Evolutionary conservation across 2,329 filamentous ascomycete genomes (phyloP).

Genomic region (Arthroderma sp.): DNA sequence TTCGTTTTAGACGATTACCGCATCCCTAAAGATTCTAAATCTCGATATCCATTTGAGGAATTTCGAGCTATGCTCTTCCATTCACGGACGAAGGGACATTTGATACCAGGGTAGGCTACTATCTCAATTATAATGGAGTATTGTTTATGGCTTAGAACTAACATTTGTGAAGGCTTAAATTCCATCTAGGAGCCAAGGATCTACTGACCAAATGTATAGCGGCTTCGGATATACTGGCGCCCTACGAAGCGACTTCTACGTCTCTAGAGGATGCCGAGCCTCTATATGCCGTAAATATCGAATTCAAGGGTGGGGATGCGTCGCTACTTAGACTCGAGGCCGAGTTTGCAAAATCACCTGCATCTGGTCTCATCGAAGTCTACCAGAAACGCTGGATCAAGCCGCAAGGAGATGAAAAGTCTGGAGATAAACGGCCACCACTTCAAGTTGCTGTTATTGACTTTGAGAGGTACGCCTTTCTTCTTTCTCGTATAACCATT

Average conservation of each 20-base stretch:
- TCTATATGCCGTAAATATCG: conserved; percentile 28
- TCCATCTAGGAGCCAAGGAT: conserved; percentile 14
- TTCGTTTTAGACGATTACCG: conserved; percentile 28
- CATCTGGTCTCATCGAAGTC: conserved; percentile 21
- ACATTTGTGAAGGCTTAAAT: conserved; percentile 11
- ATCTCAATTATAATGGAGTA: too few species aligned
- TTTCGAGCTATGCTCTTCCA: conserved; percentile 29
- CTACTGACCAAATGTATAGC: conserved; percentile 19
- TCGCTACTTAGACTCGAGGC: conserved; percentile 26
- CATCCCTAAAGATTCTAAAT: conserved; percentile 14
- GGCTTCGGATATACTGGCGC: conserved; percentile 19
- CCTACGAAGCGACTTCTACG: conserved; percentile 11
- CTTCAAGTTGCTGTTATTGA: conserved; percentile 26
- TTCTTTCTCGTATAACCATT: background rate
- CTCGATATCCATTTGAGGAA: conserved; percentile 23
- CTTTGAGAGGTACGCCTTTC: conserved; percentile 20
- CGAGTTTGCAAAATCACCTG: conserved; percentile 19
- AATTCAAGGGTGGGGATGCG: conserved; percentile 21
- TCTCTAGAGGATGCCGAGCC: conserved; percentile 17
- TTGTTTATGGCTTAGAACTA: background rate
- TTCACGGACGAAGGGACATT: conserved; percentile 22
- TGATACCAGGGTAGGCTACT: conserved; percentile 24
- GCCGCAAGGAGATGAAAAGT: conserved; percentile 13
- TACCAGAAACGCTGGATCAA: conserved; percentile 25
- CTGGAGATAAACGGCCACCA: conserved; percentile 15